These are phyloP conservation scores for Chimonanthus salicifolius DNA, from an alignment of 164 flowering plant genomes.

Conservation along the genomic window DNA sequence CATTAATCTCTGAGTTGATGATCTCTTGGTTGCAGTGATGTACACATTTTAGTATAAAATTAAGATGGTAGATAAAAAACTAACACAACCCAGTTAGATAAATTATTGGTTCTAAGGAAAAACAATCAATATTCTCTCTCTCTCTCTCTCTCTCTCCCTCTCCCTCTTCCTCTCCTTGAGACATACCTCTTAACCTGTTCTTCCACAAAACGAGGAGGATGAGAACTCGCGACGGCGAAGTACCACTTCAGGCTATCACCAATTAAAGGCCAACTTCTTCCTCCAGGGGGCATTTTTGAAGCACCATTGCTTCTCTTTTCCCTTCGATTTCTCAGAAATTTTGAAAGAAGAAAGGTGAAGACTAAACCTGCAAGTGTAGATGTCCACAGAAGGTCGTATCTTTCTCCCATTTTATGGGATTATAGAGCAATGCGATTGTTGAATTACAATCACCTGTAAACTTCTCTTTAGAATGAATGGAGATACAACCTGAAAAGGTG, in stretches of 20 bases:
- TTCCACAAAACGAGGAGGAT: slow-evolving; percentile 69
- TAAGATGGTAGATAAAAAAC: too few species aligned
- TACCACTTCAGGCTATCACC: slow-evolving; percentile 76
- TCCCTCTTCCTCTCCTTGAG: not conserved
- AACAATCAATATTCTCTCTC: not conserved
- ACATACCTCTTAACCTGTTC: slow-evolving; percentile 55
- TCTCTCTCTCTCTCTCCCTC: too few species aligned
- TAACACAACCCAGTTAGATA: too few species aligned
- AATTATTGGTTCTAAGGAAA: too few species aligned
- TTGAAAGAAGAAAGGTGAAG: slow-evolving; percentile 17
- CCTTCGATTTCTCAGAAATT: slow-evolving; percentile 6
- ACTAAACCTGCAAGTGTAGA: slow-evolving; percentile 11
- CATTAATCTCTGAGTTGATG: too few species aligned
- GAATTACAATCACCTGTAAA: not conserved
- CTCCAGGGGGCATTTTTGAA: slow-evolving; percentile 62
- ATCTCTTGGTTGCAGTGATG: too few species aligned
- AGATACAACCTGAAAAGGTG: slow-evolving; percentile 9
- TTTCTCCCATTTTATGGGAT: slow-evolving; percentile 18
- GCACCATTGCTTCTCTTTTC: not conserved
- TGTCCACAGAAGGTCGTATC: slow-evolving; percentile 3
- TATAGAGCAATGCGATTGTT: not conserved
- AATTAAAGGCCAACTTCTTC: slow-evolving; percentile 68
- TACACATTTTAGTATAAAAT: too few species aligned
- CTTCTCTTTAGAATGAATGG: not conserved
- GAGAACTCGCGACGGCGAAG: slow-evolving; percentile 68